Base-by-base conservation (phyloP, 495 filamentous ascomycete species). In the Tuber umbilicatum region DNA sequence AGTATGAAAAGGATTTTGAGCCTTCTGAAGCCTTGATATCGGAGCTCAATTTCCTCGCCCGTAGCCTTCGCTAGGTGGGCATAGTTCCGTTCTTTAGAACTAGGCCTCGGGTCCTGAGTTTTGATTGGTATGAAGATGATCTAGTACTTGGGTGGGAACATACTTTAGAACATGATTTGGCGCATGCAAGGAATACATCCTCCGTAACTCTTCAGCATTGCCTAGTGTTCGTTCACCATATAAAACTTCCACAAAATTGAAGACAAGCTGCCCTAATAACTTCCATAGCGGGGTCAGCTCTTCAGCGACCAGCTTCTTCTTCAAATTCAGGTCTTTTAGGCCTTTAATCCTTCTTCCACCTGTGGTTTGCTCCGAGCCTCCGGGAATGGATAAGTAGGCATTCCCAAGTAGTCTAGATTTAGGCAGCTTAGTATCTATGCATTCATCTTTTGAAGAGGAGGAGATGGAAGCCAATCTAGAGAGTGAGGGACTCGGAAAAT, bases 51-150 rank as follows among this genome's bases (percentile, higher is more conserved):
- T 41, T 91, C 89, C 68, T 88, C 87, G n/a, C 84, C 85, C 23
- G 83, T 81, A 3, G 77, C 78, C 17, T 82, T 81, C 41, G 86
- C 83, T 17, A 96, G 85, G 72, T 89, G 91, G 35, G 90, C 88
- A 79, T 93, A n/a, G n/a, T n/a, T n/a, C n/a, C 97, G 84, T 97
- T 97, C 83, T 96, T 98, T 73, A 97, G 88, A 0, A 99, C 91
- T 40, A 89, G 89, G 79, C 97, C 94, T 71, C 95, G 91, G 23
- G 94, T 97, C 83, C 87, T 89, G 69, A 72, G 67, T 37, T 31
- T 4, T 17, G 17, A 12, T 68, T 82, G 76, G 83, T 78, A 41
- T 17, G 69, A 17, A 39, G 5, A 23, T 40, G 64, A 5, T 14
- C 69, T 70, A n/a, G 12, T 39, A 23, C 2, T 38, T 38, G 55